Evolutionary conservation across 2,329 filamentous ascomycete species (phyloP), one percentile per base, ranked within the genome.

Genomic region (Phaeosphaeria sp.): DNA sequence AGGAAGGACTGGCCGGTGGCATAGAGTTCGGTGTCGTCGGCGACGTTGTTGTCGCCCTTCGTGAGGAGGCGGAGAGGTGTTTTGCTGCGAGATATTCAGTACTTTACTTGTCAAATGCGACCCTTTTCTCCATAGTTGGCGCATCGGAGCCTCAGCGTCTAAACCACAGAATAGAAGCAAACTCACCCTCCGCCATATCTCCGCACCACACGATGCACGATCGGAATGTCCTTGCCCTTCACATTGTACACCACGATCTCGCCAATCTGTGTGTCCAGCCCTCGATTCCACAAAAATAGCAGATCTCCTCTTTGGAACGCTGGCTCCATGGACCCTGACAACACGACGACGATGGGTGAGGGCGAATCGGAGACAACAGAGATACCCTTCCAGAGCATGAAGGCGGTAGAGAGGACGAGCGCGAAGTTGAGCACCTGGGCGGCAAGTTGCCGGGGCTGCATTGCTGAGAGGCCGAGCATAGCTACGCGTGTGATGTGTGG

Each of bases 1-100:
- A 99, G 84, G 76, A 92, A 96, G 73, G 92, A 91, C 79, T 99
- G 94, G 18, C 91, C 92, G 40, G 83, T 82, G 2, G 95, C 93
- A 76, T 97, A 97, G 18, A 91, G 85, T 75, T 97, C 93, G 17
- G 92, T 96, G 76, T 99, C 95, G 77, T 98, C 94, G 43, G 92
- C 91, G 7, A 87, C 79, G 76, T 99, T 99, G 83, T 98, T 99
- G 80, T 99, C 95, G 66, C 95, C 95, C 80, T 99, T 99, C 33
- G 95, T 99, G 55, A 99, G 86, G 20, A 99, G 86, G 73, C 92
- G 80, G 33, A 86, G 76, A 17, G 83, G 82, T 44, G 79, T 78
- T 64, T 74, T 71, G 55, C 82, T 84, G 59, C 15, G 61, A 44
- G 7, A 6, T 7, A 4, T 13, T 21, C n/a, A 43, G 40, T 20